Conservation (phyloP, 192 early-diverging fungal genomes). For the Mortierella hygrophila region DNA sequence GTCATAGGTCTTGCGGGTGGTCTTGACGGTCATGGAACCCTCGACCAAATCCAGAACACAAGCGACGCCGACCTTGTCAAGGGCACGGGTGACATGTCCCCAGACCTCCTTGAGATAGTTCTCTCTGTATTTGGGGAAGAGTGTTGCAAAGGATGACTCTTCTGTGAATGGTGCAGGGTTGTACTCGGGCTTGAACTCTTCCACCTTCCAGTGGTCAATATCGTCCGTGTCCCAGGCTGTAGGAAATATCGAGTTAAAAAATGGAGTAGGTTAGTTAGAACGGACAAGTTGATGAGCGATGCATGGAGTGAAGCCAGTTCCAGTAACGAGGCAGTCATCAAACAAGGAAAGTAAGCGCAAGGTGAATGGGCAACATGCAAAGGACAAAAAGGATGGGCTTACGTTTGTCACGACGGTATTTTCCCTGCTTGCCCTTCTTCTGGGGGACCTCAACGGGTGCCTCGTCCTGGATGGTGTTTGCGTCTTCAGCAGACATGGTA, state of each 20-base stretch:
- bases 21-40: slow-evolving; percentile 98
- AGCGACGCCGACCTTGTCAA: slow-evolving; percentile 86
- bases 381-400: slow-evolving; percentile 1
- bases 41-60: slow-evolving; percentile 96
- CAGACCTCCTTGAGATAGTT: slow-evolving; percentile 92
- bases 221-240: slow-evolving; percentile 92
- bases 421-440: slow-evolving; percentile 60
- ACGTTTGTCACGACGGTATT: slow-evolving; percentile 69
- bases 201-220: slow-evolving; percentile 95
- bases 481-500: slow-evolving; percentile 46
- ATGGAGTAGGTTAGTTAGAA: not conserved
- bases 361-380: not conserved
- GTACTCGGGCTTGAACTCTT: slow-evolving; percentile 85
- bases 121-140: slow-evolving; percentile 99
- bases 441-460: slow-evolving; percentile 30
- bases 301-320: not conserved
- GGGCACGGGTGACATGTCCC: slow-evolving; percentile 85
- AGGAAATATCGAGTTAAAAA: not conserved
- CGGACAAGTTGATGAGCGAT: not conserved
- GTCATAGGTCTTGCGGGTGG: slow-evolving; percentile 95
- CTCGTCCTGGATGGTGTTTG: slow-evolving; percentile 31
- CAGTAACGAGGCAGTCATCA: not conserved
- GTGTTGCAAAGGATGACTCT: slow-evolving; percentile 95
- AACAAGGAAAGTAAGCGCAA: not conserved
- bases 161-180: slow-evolving; percentile 82